phyloP scores from a whole-genome alignment of 2,329 filamentous ascomycete species.

The Fusarium sp. region DNA sequence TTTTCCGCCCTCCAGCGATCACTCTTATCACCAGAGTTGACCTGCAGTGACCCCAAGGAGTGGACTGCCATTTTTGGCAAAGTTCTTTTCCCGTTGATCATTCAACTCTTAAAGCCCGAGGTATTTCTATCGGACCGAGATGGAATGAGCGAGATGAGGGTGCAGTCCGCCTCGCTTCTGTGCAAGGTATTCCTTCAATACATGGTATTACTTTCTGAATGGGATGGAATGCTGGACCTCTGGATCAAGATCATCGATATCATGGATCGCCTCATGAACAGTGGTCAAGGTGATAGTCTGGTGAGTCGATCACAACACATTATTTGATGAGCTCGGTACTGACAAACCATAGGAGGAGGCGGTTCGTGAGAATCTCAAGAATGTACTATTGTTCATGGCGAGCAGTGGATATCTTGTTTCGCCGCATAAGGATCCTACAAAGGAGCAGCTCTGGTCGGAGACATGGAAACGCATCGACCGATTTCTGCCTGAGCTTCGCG shows the following conservation, averaged over 20 bases:
- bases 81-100: constrained; percentile 90
- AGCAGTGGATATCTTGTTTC: constrained; percentile 85
- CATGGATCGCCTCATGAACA: constrained; percentile 96
- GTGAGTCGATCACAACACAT: constrained; percentile 60
- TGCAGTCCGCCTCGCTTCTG: constrained; percentile 88
- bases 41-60: constrained; percentile 83
- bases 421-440: constrained; percentile 65
- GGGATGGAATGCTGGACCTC: constrained; percentile 88
- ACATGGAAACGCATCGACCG: constrained; percentile 73
- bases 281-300: constrained; percentile 87
- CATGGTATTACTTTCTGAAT: constrained; percentile 81
- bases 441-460: constrained; percentile 67
- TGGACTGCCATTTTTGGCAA: constrained; percentile 96
- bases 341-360: constrained; percentile 77
- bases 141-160: constrained; percentile 94
- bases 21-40: constrained; percentile 84
- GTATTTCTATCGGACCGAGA: constrained; percentile 89
- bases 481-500: constrained; percentile 68
- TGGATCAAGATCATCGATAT: constrained; percentile 94
- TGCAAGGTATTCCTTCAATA: constrained; percentile 98
- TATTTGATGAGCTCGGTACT: not conserved
- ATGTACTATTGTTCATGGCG: constrained; percentile 94
- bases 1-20: constrained; percentile 87
- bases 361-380: constrained; percentile 94
- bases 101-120: constrained; percentile 89